phyloP scores from a whole-genome alignment of 805 yeast species.

The Teunomyces aglyptinius region DNA sequence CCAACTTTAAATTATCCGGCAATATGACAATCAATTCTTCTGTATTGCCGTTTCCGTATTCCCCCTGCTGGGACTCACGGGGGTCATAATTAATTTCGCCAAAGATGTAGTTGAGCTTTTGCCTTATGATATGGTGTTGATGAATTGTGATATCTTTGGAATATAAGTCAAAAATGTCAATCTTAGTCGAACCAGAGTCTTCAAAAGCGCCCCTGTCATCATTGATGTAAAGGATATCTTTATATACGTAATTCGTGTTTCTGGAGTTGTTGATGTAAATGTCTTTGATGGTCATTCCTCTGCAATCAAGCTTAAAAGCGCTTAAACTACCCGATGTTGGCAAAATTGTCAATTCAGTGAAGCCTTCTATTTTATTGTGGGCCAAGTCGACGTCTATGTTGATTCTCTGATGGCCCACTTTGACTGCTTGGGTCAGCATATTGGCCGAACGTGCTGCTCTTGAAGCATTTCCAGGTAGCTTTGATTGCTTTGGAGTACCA shows the following conservation, averaged over 20 bases:
- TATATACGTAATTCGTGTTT: conserved; percentile 52
- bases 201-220: conserved; percentile 31
- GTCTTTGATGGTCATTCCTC: conserved; percentile 64
- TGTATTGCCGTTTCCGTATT: conserved; percentile 37
- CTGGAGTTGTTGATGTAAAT: conserved; percentile 60
- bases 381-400: conserved; percentile 75
- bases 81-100: conserved; percentile 44
- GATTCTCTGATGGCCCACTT: conserved; percentile 82
- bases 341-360: conserved; percentile 77
- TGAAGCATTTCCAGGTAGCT: conserved; percentile 10
- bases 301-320: conserved; percentile 70
- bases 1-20: conserved; percentile 65
- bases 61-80: conserved; percentile 13
- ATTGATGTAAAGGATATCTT: conserved; percentile 49
- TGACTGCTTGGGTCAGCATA: conserved; percentile 49
- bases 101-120: conserved; percentile 51
- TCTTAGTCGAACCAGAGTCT: conserved; percentile 18
- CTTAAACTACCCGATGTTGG: conserved; percentile 64
- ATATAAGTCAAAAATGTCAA: conserved; percentile 43
- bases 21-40: conserved; percentile 64
- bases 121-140: conserved; percentile 60
- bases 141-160: conserved; percentile 40
- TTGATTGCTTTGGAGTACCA: conserved; percentile 4
- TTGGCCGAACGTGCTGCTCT: conserved; percentile 16
- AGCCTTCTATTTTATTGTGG: conserved; percentile 58